Percentiles rank a stretch among this genome's conserved stretches.
phyloP scores from a whole-genome alignment of 2,329 filamentous ascomycete genomes.

The Monosporascus ibericus region DNA sequence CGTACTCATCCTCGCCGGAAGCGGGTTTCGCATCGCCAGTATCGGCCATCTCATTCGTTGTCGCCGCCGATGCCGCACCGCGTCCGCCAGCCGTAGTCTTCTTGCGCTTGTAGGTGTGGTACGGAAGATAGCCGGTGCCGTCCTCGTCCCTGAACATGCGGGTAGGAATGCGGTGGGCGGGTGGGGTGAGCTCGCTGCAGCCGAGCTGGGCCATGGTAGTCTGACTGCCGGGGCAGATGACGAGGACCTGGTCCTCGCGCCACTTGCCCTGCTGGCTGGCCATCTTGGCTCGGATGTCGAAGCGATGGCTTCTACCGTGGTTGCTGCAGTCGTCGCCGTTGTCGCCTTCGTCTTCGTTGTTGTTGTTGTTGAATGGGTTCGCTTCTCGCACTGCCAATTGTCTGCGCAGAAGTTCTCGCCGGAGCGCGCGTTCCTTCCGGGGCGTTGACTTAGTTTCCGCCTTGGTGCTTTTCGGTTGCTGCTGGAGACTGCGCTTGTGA shows the following conservation, averaged over 20 bases:
- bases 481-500: too few relatives aligned
- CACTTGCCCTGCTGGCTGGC: slow-evolving; percentile 52
- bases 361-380: too few relatives aligned
- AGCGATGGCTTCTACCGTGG: not conserved
- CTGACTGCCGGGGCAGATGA: slow-evolving; percentile 79
- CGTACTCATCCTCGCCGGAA: slow-evolving; percentile 51
- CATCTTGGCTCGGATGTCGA: slow-evolving; percentile 32
- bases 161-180: slow-evolving; percentile 79
- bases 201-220: slow-evolving; percentile 89
- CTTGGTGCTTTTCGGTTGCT: too few relatives aligned
- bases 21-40: slow-evolving; percentile 30
- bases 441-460: too few relatives aligned
- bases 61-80: not conserved
- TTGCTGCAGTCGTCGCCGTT: not conserved
- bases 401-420: not conserved
- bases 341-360: not conserved
- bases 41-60: slow-evolving; percentile 5
- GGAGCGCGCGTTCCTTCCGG: too few relatives aligned
- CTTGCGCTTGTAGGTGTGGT: slow-evolving; percentile 65
- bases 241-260: slow-evolving; percentile 58
- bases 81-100: slow-evolving; percentile 29
- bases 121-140: slow-evolving; percentile 68
- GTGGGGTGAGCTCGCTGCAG: slow-evolving; percentile 83
- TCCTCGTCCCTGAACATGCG: slow-evolving; percentile 89
- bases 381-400: too few relatives aligned